Percentiles rank a stretch among this genome's conserved stretches.
Evolutionary conservation across 2,329 filamentous ascomycete genomes (phyloP).

Genomic region (Aspergillus ochraceoroseus): DNA sequence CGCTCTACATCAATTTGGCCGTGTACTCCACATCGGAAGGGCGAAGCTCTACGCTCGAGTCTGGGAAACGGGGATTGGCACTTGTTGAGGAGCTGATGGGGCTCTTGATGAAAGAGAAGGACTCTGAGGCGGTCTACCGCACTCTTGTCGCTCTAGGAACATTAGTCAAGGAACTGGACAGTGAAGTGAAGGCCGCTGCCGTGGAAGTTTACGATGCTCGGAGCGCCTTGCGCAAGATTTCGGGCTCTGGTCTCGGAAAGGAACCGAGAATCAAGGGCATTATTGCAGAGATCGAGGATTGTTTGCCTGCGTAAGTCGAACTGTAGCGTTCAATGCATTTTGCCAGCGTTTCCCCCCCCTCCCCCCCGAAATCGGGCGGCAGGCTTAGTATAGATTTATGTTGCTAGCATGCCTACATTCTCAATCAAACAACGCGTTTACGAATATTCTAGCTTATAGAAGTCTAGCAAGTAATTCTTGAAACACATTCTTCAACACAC

Average conservation of each 20-base stretch:
- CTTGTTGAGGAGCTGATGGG: constrained; percentile 59
- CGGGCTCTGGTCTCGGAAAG: constrained; percentile 48
- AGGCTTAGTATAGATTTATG: constrained; percentile 4
- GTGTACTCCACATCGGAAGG: constrained; percentile 59
- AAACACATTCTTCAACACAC: too few species aligned
- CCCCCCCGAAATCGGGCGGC: background rate
- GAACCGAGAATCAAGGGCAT: constrained; percentile 59
- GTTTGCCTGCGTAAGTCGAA: constrained; percentile 23
- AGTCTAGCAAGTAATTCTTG: too few species aligned
- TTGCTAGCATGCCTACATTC: too few species aligned
- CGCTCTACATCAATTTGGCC: constrained; percentile 77
- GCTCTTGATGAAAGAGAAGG: constrained; percentile 62
- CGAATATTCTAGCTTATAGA: too few species aligned
- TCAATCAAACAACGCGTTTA: too few species aligned
- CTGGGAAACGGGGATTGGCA: constrained; percentile 47
- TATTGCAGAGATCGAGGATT: constrained; percentile 54
- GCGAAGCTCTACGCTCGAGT: constrained; percentile 37
- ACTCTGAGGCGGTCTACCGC: constrained; percentile 79
- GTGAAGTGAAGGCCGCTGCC: constrained; percentile 55
- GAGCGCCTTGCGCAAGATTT: constrained; percentile 45
- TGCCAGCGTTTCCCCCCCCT: background rate
- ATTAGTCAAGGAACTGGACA: constrained; percentile 56
- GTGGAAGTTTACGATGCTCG: constrained; percentile 54
- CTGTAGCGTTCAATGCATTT: constrained; percentile 2
- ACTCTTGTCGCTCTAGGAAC: constrained; percentile 80